A percentile compares a stretch with the other conserved stretches of the same genome.
These are phyloP conservation scores for Eugenia klotzschiana DNA, from an alignment of 441 rosid species.

Conservation along the genomic window DNA sequence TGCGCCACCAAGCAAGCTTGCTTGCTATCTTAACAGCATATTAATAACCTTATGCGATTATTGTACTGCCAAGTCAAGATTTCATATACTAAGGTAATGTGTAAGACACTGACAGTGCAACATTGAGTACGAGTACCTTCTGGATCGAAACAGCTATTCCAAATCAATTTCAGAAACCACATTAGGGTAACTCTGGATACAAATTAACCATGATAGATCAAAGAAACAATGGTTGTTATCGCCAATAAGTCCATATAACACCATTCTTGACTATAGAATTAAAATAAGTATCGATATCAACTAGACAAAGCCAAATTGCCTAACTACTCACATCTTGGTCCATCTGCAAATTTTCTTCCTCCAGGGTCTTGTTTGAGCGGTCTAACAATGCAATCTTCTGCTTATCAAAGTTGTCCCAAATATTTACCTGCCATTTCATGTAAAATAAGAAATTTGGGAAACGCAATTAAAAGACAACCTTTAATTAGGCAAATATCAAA, in stretches of 20 bases:
- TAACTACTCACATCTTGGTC: constrained; percentile 56
- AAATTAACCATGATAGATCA: not conserved
- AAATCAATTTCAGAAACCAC: not conserved
- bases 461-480: not conserved
- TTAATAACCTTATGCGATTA: not conserved
- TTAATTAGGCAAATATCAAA: not conserved
- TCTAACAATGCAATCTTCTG: constrained; percentile 22
- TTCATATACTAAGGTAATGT: not conserved
- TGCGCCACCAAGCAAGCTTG: not conserved
- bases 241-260: not conserved
- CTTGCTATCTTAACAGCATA: not conserved
- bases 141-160: not conserved
- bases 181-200: not conserved
- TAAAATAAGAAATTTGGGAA: not conserved
- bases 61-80: not conserved
- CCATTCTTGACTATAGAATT: not conserved
- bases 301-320: not conserved
- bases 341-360: constrained; percentile 51
- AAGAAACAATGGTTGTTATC: not conserved
- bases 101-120: not conserved
- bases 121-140: not conserved
- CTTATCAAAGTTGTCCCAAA: constrained; percentile 62
- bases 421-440: constrained; percentile 25
- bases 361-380: constrained; percentile 31
- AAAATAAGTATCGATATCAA: not conserved